These are phyloP conservation scores for Besnoitia besnoiti DNA, from an alignment of 169 alveolate species.

Conservation along the genomic window DNA sequence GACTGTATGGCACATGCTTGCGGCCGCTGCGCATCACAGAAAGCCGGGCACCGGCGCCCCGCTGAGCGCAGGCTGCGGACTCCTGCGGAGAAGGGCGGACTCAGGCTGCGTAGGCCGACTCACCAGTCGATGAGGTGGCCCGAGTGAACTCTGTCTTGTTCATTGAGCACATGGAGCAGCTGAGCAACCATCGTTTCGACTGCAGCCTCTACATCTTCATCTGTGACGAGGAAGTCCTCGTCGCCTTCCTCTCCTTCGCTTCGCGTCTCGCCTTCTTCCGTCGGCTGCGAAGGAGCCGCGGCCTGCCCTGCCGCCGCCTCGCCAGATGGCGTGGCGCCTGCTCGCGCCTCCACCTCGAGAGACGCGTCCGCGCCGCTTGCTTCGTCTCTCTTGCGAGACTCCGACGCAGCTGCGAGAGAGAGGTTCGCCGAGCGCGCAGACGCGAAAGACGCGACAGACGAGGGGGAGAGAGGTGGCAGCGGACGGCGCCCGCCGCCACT, in stretches of 20 bases:
- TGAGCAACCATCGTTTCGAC: slow-evolving; percentile 25
- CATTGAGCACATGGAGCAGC: not conserved
- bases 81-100: not conserved
- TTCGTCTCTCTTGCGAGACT: too few relatives aligned
- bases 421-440: too few relatives aligned
- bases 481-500: too few relatives aligned
- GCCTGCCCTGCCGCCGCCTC: too few relatives aligned
- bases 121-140: slow-evolving; percentile 5
- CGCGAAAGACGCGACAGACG: too few relatives aligned
- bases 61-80: not conserved
- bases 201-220: not conserved
- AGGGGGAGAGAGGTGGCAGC: too few relatives aligned
- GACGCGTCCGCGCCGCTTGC: too few relatives aligned
- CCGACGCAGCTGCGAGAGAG: too few relatives aligned
- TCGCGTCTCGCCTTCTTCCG: not conserved
- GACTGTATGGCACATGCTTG: not conserved
- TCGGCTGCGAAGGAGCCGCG: not conserved
- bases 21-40: too few relatives aligned
- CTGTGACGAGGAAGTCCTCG: not conserved
- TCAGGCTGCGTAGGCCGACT: not conserved
- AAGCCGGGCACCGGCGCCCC: not conserved
- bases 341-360: too few relatives aligned
- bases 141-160: not conserved
- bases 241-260: not conserved
- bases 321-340: too few relatives aligned